Evolutionary conservation across 352 stramenopile genomes (phyloP).

Genomic region (Phytopythium litorale): DNA sequence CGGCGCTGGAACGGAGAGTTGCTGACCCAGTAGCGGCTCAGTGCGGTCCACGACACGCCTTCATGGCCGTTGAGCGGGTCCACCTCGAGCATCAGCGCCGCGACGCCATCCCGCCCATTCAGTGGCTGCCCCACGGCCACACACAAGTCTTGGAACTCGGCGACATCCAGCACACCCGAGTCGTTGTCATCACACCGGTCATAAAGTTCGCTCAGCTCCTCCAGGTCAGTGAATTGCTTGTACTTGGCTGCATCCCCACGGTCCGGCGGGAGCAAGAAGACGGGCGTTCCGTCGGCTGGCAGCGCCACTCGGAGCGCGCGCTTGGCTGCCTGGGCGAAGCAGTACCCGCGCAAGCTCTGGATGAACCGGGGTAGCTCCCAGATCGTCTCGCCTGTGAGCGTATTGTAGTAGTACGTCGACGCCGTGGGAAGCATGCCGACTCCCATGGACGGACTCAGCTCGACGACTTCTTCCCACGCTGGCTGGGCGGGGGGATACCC

Average conservation of each 20-base stretch:
- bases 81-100: constrained; percentile 37
- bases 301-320: constrained; percentile 8
- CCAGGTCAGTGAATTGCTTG: constrained; percentile 8
- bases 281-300: constrained; percentile 10
- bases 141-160: constrained; percentile 61
- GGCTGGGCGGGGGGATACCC: constrained; percentile 14
- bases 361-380: constrained; percentile 47
- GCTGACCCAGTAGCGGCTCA: constrained; percentile 43
- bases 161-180: constrained; percentile 34
- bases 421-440: constrained; percentile 5
- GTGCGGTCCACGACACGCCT: constrained; percentile 42
- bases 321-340: constrained; percentile 19
- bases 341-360: constrained; percentile 23
- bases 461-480: constrained; percentile 50
- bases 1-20: constrained; percentile 55
- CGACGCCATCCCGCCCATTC: constrained; percentile 19
- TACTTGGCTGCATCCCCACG: background rate
- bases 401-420: constrained; percentile 48
- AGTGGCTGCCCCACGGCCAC: constrained; percentile 40
- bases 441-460: constrained; percentile 6
- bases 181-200: constrained; percentile 56
- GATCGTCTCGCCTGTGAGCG: constrained; percentile 40
- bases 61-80: constrained; percentile 23
- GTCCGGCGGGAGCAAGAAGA: constrained; percentile 8
- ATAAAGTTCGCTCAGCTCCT: constrained; percentile 51